Evolutionary conservation across 352 stramenopile genomes (phyloP).

Genomic region (Globisporangium spiculum): DNA sequence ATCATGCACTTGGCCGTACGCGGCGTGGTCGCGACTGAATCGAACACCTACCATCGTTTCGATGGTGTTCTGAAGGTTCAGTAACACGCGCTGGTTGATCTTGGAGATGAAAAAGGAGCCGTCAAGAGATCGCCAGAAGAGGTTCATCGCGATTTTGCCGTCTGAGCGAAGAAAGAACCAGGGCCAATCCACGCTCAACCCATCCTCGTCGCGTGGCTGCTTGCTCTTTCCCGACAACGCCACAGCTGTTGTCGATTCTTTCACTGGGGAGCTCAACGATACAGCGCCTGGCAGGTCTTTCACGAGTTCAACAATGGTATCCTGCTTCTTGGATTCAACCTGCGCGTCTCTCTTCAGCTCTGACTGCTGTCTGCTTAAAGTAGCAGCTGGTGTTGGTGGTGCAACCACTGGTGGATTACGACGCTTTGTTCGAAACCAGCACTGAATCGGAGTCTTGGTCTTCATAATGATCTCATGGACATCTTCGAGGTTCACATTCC

Average conservation of each 20-base stretch:
- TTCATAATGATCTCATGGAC: slow-evolving; percentile 35
- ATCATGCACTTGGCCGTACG: slow-evolving; percentile 35
- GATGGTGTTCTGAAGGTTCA: slow-evolving; percentile 26
- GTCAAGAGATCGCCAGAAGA: slow-evolving; percentile 75
- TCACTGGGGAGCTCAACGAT: background rate
- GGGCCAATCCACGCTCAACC: slow-evolving; percentile 62
- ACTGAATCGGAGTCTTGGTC: slow-evolving; percentile 38
- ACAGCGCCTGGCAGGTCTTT: background rate
- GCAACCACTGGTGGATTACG: background rate
- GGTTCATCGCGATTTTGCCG: slow-evolving; percentile 83
- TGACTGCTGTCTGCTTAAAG: background rate
- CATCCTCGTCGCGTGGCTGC: slow-evolving; percentile 14
- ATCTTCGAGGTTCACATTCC: slow-evolving; percentile 23
- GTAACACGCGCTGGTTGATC: slow-evolving; percentile 36
- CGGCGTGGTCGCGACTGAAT: slow-evolving; percentile 26
- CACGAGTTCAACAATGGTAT: background rate
- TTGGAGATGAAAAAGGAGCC: slow-evolving; percentile 60
- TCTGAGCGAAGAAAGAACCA: slow-evolving; percentile 78
- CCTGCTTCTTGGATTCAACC: background rate
- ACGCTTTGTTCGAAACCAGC: slow-evolving; percentile 58
- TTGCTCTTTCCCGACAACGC: slow-evolving; percentile 1
- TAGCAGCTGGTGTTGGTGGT: background rate
- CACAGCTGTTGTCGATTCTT: background rate
- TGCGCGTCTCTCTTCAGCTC: background rate
- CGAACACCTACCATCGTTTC: slow-evolving; percentile 39